These are phyloP conservation scores for Lactarius trivialis DNA, from an alignment of 768 basidiomycete genomes.

Conservation along the genomic window DNA sequence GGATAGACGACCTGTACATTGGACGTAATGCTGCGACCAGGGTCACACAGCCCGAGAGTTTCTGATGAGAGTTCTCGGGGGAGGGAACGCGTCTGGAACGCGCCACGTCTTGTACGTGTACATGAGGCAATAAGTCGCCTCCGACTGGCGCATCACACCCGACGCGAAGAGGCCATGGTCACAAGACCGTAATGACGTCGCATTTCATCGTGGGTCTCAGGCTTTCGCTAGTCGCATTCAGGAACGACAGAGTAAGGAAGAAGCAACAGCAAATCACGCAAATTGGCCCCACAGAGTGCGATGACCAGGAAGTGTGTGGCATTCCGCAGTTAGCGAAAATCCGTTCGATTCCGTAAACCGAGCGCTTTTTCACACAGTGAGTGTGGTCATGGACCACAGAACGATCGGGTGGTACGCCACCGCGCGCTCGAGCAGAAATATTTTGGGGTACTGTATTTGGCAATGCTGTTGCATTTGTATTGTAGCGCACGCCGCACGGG, in stretches of 20 bases:
- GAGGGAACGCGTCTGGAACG: background rate
- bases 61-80: background rate
- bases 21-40: slow-evolving; percentile 1
- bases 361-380: background rate
- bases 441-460: background rate
- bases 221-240: background rate
- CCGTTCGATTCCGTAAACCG: background rate
- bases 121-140: background rate
- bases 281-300: background rate
- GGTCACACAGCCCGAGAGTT: background rate
- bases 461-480: background rate
- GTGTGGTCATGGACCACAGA: background rate
- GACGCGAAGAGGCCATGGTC: background rate
- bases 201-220: background rate
- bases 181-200: background rate
- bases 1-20: background rate
- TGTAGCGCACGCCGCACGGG: background rate
- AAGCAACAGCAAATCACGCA: background rate
- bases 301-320: background rate
- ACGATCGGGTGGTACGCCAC: background rate
- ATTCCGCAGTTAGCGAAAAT: background rate
- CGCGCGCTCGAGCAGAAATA: background rate
- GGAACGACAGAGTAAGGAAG: background rate
- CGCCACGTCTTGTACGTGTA: background rate
- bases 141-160: background rate